Percentiles rank a stretch among this genome's conserved stretches.
These are phyloP conservation scores for Arabidopsis lyrata DNA, from an alignment of 441 rosid species.

Conservation along the genomic window DNA sequence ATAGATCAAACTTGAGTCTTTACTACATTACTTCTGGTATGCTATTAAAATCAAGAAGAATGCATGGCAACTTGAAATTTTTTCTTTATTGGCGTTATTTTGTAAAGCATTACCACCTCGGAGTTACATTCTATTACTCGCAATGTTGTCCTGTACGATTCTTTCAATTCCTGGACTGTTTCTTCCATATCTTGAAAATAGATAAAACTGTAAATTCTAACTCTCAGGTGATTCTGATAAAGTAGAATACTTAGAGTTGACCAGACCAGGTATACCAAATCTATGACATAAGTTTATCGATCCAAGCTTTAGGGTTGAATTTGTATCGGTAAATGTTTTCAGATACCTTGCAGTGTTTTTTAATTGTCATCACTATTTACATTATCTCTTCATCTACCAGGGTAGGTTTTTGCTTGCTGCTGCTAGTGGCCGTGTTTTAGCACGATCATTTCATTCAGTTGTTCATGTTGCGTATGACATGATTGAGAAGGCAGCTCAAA, in stretches of 20 bases:
- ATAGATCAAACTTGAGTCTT: conserved; percentile 34
- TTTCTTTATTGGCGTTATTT: not conserved
- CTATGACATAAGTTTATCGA: not conserved
- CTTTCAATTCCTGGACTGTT: not conserved
- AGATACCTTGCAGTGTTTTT: not conserved
- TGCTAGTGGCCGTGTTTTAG: conserved; percentile 94
- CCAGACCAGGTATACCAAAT: not conserved
- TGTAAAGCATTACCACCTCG: conserved; percentile 1
- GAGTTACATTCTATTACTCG: not conserved
- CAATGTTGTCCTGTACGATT: not conserved
- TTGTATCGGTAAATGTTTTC: conserved; percentile 1
- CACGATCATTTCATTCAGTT: conserved; percentile 89
- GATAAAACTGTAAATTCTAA: not conserved
- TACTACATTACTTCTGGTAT: conserved; percentile 2
- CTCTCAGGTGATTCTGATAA: not conserved
- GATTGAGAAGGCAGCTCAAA: conserved; percentile 80
- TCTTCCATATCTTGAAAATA: conserved; percentile 6
- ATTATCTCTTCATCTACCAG: conserved; percentile 53
- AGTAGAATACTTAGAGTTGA: conserved; percentile 1
- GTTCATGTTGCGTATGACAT: conserved; percentile 82
- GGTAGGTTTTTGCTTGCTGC: conserved; percentile 99
- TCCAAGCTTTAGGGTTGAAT: not conserved
- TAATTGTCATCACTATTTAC: conserved; percentile 14
- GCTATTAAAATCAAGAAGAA: not conserved
- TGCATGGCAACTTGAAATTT: not conserved